Evolutionary conservation across 2,329 filamentous ascomycete species (phyloP).

Genomic region (Metarhizium anisopliae): DNA sequence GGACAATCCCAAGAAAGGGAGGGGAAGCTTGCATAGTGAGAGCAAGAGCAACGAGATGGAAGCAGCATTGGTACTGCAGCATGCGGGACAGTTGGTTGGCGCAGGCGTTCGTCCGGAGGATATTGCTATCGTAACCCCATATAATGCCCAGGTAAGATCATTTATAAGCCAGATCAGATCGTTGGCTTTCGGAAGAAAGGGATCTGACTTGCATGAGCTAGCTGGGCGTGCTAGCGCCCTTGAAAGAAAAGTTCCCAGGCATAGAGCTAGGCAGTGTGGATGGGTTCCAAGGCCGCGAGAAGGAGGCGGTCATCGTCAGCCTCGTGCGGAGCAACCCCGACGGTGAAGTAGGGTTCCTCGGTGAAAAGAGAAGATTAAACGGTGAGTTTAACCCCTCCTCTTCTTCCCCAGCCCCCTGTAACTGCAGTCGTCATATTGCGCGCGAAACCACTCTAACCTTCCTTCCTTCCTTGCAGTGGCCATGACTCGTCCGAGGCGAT

Average conservation of each 20-base stretch:
- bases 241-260: conserved; percentile 74
- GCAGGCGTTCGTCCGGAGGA: conserved; percentile 75
- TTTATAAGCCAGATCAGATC: not conserved
- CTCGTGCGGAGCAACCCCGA: conserved; percentile 86
- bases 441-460: not conserved
- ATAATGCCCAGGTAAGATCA: conserved; percentile 71
- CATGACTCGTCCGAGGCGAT: conserved; percentile 90
- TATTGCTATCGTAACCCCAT: conserved; percentile 90
- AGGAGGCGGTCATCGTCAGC: conserved; percentile 88
- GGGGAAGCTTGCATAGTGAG: conserved; percentile 36
- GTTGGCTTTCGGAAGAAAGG: not conserved
- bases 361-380: conserved; percentile 85
- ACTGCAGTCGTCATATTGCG: too few relatives aligned
- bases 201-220: conserved; percentile 24
- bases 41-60: conserved; percentile 93
- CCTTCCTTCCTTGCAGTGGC: conserved; percentile 55
- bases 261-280: conserved; percentile 96
- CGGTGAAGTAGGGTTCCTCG: conserved; percentile 85
- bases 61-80: conserved; percentile 67
- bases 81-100: conserved; percentile 66
- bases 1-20: conserved; percentile 33
- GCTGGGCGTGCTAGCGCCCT: conserved; percentile 67
- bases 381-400: conserved; percentile 46
- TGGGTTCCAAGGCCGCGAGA: conserved; percentile 94
- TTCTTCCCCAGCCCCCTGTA: not conserved